phyloP scores from a whole-genome alignment of 129 eudicot genomes.

The Ambrosia trifida region DNA sequence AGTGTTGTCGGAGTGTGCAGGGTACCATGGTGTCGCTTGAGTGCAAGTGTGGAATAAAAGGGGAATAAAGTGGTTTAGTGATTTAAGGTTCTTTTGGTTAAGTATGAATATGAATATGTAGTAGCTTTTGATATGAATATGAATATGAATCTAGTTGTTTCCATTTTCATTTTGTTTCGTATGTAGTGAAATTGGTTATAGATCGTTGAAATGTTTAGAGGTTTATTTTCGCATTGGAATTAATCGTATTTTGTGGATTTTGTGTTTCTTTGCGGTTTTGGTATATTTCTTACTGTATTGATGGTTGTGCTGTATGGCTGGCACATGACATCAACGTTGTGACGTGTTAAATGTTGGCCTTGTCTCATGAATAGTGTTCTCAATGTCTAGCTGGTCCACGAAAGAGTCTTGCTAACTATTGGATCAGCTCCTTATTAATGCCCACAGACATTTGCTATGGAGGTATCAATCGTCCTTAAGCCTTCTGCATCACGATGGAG shows the following conservation, averaged over 20 bases:
- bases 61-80: slow-evolving; percentile 13
- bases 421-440: too few relatives aligned
- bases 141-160: slow-evolving; percentile 1
- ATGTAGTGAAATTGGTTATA: slow-evolving; percentile 7
- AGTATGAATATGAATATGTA: slow-evolving; percentile 18
- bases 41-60: not conserved
- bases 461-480: too few relatives aligned
- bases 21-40: slow-evolving; percentile 73
- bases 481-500: too few relatives aligned
- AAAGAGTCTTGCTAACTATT: too few relatives aligned
- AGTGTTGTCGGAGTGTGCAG: slow-evolving; percentile 73
- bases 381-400: too few relatives aligned
- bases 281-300: not conserved
- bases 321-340: not conserved
- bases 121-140: too few relatives aligned
- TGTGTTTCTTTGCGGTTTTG: not conserved
- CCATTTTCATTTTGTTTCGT: not conserved
- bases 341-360: not conserved
- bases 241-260: slow-evolving; percentile 2
- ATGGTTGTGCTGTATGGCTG: not conserved
- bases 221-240: not conserved
- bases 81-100: slow-evolving; percentile 5
- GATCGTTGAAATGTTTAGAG: slow-evolving; percentile 1
- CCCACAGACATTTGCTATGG: too few relatives aligned
- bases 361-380: not conserved